phyloP scores from a whole-genome alignment of 257 asterid species.

The Penstemon eatonii region DNA sequence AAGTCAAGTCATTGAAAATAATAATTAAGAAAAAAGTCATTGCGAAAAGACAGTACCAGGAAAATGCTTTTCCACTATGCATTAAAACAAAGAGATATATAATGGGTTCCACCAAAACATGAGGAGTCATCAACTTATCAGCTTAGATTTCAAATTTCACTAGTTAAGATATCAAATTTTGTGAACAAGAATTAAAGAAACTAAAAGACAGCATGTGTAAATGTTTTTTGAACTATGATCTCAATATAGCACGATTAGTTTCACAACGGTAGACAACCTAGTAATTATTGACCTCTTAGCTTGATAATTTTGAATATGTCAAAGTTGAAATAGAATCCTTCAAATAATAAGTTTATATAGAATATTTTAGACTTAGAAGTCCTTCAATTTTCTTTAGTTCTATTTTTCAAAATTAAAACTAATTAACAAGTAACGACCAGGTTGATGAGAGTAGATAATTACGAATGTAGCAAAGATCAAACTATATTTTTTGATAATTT shows the following conservation, averaged over 20 bases:
- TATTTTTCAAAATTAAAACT: too few relatives aligned
- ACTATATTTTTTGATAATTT: too few relatives aligned
- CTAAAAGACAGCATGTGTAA: not conserved
- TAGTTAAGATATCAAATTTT: conserved; percentile 16
- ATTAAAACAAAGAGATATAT: not conserved
- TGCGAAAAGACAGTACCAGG: not conserved
- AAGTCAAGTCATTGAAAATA: too few relatives aligned
- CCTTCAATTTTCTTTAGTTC: too few relatives aligned
- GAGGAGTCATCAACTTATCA: conserved; percentile 7
- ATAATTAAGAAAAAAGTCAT: not conserved
- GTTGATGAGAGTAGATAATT: too few relatives aligned
- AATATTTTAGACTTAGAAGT: too few relatives aligned
- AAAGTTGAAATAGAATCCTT: not conserved
- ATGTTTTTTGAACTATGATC: not conserved
- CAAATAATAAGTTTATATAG: not conserved
- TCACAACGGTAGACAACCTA: not conserved
- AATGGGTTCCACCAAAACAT: not conserved
- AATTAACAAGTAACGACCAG: too few relatives aligned
- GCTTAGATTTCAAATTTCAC: conserved; percentile 9
- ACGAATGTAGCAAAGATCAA: too few relatives aligned
- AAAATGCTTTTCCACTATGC: not conserved
- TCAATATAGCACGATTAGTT: not conserved
- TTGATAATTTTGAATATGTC: not conserved
- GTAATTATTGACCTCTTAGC: not conserved
- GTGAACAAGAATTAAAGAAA: conserved; percentile 11